Base-by-base conservation (phyloP, 768 basidiomycete genomes). In the Lenzites betulinus region DNA sequence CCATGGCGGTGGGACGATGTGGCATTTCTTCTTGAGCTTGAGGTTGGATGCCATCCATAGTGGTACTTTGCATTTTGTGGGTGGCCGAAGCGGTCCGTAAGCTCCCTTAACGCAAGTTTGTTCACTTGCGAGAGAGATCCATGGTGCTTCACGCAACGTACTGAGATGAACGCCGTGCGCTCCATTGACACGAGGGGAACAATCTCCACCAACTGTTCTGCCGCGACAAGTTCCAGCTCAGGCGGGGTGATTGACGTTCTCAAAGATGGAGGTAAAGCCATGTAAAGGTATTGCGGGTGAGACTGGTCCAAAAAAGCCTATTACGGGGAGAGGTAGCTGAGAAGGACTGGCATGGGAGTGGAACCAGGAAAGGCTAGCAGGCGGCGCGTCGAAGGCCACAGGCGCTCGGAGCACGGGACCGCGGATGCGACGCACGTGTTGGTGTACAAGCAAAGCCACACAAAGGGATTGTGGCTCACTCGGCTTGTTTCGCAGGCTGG, bases 41-140 rank as follows among this genome's bases (percentile, higher is more conserved):
- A 98, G 78, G 69, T 96, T 93, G 2, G 92, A 78, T 0, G 96
- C 97, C 79, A 99, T 88, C 97, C 97, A 99, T 3, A 98, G 77
- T 1, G 97, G 97, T n/a, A 98, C 85, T 65, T 82, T 82, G 38
- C 88, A 81, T 72, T 90, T 90, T 58, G 85, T 82, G 6, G 96
- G 96, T 1, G 97, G 95, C 7, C 88, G 81, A 54, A 99, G 83
- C 20, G 97, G 96, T 2, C 97, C 97, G 67, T 93, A 97, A 53
- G 89, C 88, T 54, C 93, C 95, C 94, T 97, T n/a, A n/a, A 35
- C 1, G n/a, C 15, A 23, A 7, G 1, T 16, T 2, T 11, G 18
- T 35, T 16, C 4, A n/a, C 12, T 54, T 38, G 41, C 26, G 9
- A 38, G 18, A 20, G 42, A 28, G 25, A 8, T 16, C 7, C 7